Base-by-base conservation (phyloP, 192 early-diverging fungal species). In the Coemansia sp. region DNA sequence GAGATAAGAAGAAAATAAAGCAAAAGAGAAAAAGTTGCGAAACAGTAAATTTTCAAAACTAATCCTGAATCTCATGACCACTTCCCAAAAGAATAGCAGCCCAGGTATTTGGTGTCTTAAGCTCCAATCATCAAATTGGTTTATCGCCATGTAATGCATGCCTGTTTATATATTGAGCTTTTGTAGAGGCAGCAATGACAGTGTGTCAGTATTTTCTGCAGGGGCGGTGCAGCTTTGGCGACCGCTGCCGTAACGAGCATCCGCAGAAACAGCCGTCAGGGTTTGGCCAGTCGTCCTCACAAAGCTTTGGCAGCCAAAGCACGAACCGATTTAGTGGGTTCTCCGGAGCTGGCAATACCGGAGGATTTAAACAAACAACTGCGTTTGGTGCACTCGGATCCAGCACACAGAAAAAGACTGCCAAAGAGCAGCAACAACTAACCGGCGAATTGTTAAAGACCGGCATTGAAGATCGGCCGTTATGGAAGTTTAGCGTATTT, bases 161-260 rank as follows among this genome's bases (percentile, higher is more conserved):
- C 32, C 8, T 35, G 32, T 35, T 35, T 35, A 8, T 35, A 8
- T 35, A 35, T 35, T 35, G 32, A 35, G 7, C 32, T 35, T 35
- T 35, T 35, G 32, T 45, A 45, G 14, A n/a, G 15, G 41, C 14
- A n/a, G 41, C 41, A 12, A 79, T 79, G 70, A 12, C 59, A 1
- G 71, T 79, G 15, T 79, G 76, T 32, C 60, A 79, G 48, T 79
- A 73, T 61, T 90, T 86, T 66, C 75, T 79, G 51, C 76, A 85
- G 56, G 84, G 85, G 6, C 82, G 68, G 11, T 90, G 88, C 70
- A 75, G 47, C 22, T 84, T 79, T 48, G 88, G 88, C 37, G 72
- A 70, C 43, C 73, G 69, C 24, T 90, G 88, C 60, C 82, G 75
- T 4, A 79, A 82, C 56, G 81, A 84, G 55, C 88, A 90, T 58